Base-by-base conservation (phyloP, 2,329 filamentous ascomycete genomes). In the Alternaria gansuensis region DNA sequence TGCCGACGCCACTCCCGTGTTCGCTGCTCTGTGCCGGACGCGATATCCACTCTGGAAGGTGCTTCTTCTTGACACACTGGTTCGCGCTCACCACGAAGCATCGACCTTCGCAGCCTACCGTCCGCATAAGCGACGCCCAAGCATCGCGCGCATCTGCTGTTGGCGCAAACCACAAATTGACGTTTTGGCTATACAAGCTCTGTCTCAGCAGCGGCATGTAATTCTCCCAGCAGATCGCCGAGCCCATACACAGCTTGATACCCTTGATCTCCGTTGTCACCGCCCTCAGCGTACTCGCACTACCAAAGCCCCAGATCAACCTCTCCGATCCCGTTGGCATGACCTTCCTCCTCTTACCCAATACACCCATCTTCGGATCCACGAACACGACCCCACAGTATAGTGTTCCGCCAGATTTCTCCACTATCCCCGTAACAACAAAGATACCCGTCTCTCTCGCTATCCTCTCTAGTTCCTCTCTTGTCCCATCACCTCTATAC, bases 181-280 rank as follows among this genome's bases (percentile, higher is more conserved):
- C 88, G 73, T 96, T 96, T 77, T 97, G 94, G 2, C 87, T 85
- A 77, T 97, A 98, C 36, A 97, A 82, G 14, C 87, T 85, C 74
- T 96, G 90, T 17, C 94, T 86, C 7, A 97, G 82, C 17, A 97
- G 81, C 0, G 93, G 93, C 93, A 97, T 97, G 80, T 94, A 96
- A 77, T 91, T 97, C 77, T 98, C 93, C 93, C 93, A 97, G 82
- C 93, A 97, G 66, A 98, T 96, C 3, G 93, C 94, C 3, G 90
- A 88, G 0, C 90, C 93, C 59, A 97, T 85, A 56, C 91, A 94
- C 60, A 97, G 79, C 63, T 87, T 88, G 2, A 93, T 86, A 49
- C 92, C 92, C 60, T 89, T 89, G 75, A 97, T 92, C 24, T 83
- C 86, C 1, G 92, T 93, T 26, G 87, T 89, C 1, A 97, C 87